Percentiles rank a stretch among this genome's conserved stretches.
Conservation (phyloP, 1,139 yeast species). For the Diutina neorugosa region DNA sequence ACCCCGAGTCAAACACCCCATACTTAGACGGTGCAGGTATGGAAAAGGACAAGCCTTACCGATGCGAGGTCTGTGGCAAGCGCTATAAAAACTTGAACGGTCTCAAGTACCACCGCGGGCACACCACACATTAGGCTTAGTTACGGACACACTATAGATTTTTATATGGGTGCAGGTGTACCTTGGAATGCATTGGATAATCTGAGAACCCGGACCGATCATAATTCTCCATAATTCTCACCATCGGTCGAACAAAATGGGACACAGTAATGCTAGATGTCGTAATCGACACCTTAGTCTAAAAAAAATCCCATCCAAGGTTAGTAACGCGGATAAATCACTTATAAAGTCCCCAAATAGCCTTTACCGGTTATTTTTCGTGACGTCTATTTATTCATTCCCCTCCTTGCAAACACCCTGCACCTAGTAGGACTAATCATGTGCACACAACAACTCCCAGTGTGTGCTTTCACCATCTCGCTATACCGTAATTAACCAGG, state of each 20-base stretch:
- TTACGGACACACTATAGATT: not conserved
- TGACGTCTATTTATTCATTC: not conserved
- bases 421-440: not conserved
- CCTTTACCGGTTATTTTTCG: not conserved
- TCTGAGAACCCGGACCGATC: too few species aligned
- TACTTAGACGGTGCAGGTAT: slow-evolving; percentile 86
- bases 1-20: slow-evolving; percentile 85
- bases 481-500: not conserved
- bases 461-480: not conserved
- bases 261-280: too few species aligned
- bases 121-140: slow-evolving; percentile 63
- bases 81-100: slow-evolving; percentile 94
- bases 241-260: too few species aligned
- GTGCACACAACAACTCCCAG: too few species aligned
- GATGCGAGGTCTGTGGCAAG: slow-evolving; percentile 97
- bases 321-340: too few species aligned
- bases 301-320: too few species aligned
- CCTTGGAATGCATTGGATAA: not conserved
- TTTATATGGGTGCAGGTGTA: not conserved
- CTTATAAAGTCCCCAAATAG: not conserved
- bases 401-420: not conserved
- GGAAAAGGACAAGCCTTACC: slow-evolving; percentile 95
- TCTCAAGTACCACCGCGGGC: slow-evolving; percentile 92
- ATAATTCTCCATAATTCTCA: too few species aligned
- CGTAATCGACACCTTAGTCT: too few species aligned